These are phyloP conservation scores for Ganoderma lucidum DNA, from an alignment of 1,284 basidiomycete genomes.

Conservation along the genomic window DNA sequence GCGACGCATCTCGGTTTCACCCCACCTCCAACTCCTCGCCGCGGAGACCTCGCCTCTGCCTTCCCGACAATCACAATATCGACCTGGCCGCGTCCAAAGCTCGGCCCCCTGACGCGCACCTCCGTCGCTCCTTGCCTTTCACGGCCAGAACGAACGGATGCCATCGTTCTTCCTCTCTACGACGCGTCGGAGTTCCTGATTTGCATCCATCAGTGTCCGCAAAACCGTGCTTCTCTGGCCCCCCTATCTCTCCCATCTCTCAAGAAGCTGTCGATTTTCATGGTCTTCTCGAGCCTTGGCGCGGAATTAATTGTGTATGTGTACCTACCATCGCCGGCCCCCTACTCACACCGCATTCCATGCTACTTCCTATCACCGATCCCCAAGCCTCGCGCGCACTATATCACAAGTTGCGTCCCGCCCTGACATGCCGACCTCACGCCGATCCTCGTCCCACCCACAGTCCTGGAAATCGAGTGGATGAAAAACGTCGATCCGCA, in stretches of 20 bases:
- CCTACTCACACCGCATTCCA: neutral
- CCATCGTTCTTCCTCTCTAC: slow-evolving; percentile 19
- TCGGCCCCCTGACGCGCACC: slow-evolving; percentile 8
- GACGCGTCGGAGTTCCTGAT: slow-evolving; percentile 21
- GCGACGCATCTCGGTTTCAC: neutral
- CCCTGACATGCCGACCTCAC: slow-evolving; percentile 13
- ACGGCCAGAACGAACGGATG: slow-evolving; percentile 13
- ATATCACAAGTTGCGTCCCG: slow-evolving; percentile 7
- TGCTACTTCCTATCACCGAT: neutral
- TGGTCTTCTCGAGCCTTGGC: neutral
- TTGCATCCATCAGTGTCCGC: slow-evolving; percentile 10
- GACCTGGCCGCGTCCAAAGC: slow-evolving; percentile 7
- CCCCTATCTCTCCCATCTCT: slow-evolving; percentile 2
- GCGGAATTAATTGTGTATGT: slow-evolving; percentile 5
- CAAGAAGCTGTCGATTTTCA: slow-evolving; percentile 16
- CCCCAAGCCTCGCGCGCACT: slow-evolving; percentile 7
- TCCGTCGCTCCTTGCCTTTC: slow-evolving; percentile 6
- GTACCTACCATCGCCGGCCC: slow-evolving; percentile 1
- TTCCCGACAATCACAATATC: neutral
- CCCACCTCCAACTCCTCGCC: neutral
- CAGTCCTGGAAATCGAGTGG: neutral
- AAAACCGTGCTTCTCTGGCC: neutral
- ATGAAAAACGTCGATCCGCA: neutral
- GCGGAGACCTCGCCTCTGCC: neutral
- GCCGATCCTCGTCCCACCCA: neutral